These are phyloP conservation scores for Vigna reflexopilosa DNA, from an alignment of 306 rosid species.

Conservation along the genomic window DNA sequence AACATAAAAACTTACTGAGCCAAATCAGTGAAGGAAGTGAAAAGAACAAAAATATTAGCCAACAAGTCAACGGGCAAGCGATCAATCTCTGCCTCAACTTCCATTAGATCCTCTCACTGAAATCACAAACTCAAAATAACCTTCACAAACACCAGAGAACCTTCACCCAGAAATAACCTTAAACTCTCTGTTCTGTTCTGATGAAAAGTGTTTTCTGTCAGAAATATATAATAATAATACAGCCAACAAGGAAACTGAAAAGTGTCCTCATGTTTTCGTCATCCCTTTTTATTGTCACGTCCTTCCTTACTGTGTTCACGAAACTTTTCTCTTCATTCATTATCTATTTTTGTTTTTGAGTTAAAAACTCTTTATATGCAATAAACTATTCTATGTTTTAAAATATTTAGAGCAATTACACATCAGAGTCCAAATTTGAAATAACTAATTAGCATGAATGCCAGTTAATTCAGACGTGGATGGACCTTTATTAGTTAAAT, in stretches of 20 bases:
- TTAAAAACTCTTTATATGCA: too few species aligned
- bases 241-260: not conserved
- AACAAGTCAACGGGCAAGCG: conserved; percentile 80
- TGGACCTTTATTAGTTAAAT: not conserved
- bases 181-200: not conserved
- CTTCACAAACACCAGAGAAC: not conserved
- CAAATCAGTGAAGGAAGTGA: conserved; percentile 88
- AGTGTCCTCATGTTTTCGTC: conserved; percentile 67
- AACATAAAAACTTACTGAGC: conserved; percentile 65
- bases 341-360: too few species aligned
- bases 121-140: not conserved
- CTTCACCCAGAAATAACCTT: not conserved
- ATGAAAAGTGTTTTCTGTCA: conserved; percentile 29
- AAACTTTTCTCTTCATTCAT: not conserved
- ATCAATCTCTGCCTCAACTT: conserved; percentile 76
- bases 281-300: conserved; percentile 39
- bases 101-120: not conserved
- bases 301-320: not conserved
- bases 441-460: not conserved
- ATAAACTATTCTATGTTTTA: too few species aligned
- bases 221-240: conserved; percentile 20
- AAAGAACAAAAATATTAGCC: conserved; percentile 70
- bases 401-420: not conserved
- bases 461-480: not conserved
- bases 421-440: not conserved